Conservation (phyloP, 2,329 filamentous ascomycete species). For the Fusarium decemcellulare region DNA sequence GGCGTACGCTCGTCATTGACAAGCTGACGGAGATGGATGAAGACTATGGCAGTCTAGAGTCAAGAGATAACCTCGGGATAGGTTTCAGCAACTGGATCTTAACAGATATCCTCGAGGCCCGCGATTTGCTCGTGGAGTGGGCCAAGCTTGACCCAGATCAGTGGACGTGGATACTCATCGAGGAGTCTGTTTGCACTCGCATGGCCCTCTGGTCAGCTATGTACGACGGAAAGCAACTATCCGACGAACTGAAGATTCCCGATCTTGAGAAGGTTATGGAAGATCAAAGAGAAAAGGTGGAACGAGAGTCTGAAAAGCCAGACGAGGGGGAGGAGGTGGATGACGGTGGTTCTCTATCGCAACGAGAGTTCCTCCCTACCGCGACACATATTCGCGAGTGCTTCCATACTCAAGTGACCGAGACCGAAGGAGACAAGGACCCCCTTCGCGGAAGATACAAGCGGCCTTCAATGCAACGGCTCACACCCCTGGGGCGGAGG, state of each 20-base stretch:
- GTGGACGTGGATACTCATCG: neutral
- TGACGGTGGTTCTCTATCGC: neutral
- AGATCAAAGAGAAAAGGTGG: neutral
- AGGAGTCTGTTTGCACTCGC: neutral
- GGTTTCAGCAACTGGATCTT: slow-evolving; percentile 7
- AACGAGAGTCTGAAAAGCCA: neutral
- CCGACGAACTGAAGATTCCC: neutral
- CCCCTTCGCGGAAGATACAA: slow-evolving; percentile 1
- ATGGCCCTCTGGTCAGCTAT: neutral
- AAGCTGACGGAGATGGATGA: neutral
- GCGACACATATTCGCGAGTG: neutral
- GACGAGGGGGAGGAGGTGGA: neutral
- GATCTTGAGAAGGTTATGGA: neutral
- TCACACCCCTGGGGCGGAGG: neutral
- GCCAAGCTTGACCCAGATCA: neutral
- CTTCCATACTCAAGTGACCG: neutral
- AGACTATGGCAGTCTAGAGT: neutral
- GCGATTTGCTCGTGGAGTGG: neutral
- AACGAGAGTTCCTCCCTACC: neutral
- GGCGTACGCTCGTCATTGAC: slow-evolving; percentile 3
- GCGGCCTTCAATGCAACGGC: neutral
- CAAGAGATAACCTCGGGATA: neutral
- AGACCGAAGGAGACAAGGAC: neutral
- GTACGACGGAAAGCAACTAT: neutral
- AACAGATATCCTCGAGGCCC: neutral